A percentile compares a stretch with the other conserved stretches of the same genome.
phyloP scores from a whole-genome alignment of 257 asterid species.

The Solanum pinnatisectum region DNA sequence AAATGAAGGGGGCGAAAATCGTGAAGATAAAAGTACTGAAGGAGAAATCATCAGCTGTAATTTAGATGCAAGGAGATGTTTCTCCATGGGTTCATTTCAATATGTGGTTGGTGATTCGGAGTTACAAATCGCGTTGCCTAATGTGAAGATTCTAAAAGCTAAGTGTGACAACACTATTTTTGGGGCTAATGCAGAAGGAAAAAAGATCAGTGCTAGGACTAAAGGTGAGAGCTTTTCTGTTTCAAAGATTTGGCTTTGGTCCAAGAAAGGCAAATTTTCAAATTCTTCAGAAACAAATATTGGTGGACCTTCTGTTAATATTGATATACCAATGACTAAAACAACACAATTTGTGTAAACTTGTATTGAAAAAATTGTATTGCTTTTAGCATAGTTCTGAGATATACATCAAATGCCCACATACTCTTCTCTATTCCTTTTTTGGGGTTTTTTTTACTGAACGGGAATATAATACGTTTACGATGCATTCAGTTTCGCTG shows the following conservation, averaged over 20 bases:
- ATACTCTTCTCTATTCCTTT: neutral
- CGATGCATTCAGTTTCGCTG: neutral
- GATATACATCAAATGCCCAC: neutral
- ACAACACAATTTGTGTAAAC: constrained; percentile 9
- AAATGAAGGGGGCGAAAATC: constrained; percentile 4
- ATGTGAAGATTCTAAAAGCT: neutral
- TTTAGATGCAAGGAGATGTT: constrained; percentile 58
- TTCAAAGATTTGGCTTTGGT: constrained; percentile 70
- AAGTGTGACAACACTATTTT: neutral
- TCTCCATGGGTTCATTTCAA: constrained; percentile 58
- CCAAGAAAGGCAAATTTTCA: constrained; percentile 31
- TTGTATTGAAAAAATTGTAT: neutral
- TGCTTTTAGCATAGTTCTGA: neutral
- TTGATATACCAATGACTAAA: constrained; percentile 9
- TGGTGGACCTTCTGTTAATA: neutral
- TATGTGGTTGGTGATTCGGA: constrained; percentile 34
- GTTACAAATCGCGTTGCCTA: constrained; percentile 32
- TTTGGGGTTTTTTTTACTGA: neutral
- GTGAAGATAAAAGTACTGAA: neutral
- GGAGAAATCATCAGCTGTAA: constrained; percentile 19
- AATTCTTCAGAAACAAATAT: constrained; percentile 12
- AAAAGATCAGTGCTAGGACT: constrained; percentile 30
- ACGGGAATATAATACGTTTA: neutral
- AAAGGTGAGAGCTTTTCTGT: constrained; percentile 61
- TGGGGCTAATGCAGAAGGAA: constrained; percentile 25